Evolutionary conservation across 169 alveolate species (phyloP), one percentile per base, ranked within the genome.

Genomic region (Eimeria mitis): DNA sequence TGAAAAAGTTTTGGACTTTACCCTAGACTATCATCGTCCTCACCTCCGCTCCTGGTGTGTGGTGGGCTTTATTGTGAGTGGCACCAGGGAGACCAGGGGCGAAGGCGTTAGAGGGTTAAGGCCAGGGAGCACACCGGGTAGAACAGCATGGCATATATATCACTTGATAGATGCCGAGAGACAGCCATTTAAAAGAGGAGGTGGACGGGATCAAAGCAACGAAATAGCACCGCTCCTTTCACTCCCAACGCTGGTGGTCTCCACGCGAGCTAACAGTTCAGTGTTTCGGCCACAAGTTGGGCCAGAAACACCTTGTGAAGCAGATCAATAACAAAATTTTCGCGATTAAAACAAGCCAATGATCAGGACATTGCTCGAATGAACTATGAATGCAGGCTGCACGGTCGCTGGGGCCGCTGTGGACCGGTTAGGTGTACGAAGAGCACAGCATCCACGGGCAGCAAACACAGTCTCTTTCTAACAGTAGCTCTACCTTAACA

Each of bases 371-470:
- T 73, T 3, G 34, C 19, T 40, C 19, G 6, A 40, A 37, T 40
- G 16, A 21, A 73, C 34, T 40, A 44, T 47, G 70, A 3, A 13
- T 9, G 25, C 70, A 79, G 52, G 47, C 21, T 14, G 47, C 88
- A 7, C 65, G 68, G 47, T 4, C 25, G 70, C 65, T 21, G 65
- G 47, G 89, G 89, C 89, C 89, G 89, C 89, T 79, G 47, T 52
- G 87, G 89, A 52, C 89, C 89, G 89, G 68, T 47, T 52, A 0
- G n/a, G 34, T 47, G 42, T 79, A 49, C 68, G 31, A 4, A 76
- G 31, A 28, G 3, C 40, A 13, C 47, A 28, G 68, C 44, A 79
- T 28, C 70, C 70, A 47, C 40, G 70, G n/a, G 89, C 65, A 28
- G n/a, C 47, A 28, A 25, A 8, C 68, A 49, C 21, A n/a, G 13